phyloP scores from a whole-genome alignment of 202 grass and related monocot genomes.

The Setaria italica region DNA sequence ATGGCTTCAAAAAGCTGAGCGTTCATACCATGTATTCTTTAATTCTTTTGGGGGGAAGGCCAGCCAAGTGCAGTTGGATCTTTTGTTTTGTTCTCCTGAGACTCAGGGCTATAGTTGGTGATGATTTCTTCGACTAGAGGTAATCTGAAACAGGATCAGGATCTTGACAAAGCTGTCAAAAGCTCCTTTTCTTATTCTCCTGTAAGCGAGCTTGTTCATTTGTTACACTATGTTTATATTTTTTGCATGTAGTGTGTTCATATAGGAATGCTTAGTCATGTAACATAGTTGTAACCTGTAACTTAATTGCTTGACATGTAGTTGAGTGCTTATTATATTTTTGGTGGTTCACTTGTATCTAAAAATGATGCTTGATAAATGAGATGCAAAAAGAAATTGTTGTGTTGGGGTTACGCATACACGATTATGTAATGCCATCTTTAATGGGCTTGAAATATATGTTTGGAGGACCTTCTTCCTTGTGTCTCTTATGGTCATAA shows the following conservation, averaged over 20 bases:
- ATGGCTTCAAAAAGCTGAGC: conserved; percentile 26
- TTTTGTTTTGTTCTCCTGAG: conserved; percentile 37
- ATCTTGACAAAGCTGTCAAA: conserved; percentile 50
- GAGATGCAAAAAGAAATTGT: conserved; percentile 29
- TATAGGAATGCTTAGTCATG: conserved; percentile 56
- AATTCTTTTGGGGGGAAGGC: conserved; percentile 45
- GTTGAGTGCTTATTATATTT: not conserved
- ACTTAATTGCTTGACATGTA: conserved; percentile 35
- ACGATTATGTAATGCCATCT: conserved; percentile 2
- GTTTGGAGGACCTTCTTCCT: not conserved
- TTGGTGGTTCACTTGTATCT: conserved; percentile 41
- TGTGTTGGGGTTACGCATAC: not conserved
- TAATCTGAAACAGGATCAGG: conserved; percentile 56
- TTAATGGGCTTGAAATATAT: conserved; percentile 26
- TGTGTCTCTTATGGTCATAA: conserved; percentile 6
- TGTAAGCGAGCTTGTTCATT: conserved; percentile 54
- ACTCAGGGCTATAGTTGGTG: conserved; percentile 54
- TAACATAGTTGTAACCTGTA: conserved; percentile 50
- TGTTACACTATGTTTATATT: conserved; percentile 46
- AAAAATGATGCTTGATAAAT: conserved; percentile 24
- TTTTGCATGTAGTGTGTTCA: conserved; percentile 56
- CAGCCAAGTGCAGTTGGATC: conserved; percentile 1
- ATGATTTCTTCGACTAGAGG: conserved; percentile 56
- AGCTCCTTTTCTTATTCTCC: conserved; percentile 40
- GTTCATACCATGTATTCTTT: conserved; percentile 56